phyloP scores from a whole-genome alignment of 306 rosid genomes.

The Styphnolobium japonicum region DNA sequence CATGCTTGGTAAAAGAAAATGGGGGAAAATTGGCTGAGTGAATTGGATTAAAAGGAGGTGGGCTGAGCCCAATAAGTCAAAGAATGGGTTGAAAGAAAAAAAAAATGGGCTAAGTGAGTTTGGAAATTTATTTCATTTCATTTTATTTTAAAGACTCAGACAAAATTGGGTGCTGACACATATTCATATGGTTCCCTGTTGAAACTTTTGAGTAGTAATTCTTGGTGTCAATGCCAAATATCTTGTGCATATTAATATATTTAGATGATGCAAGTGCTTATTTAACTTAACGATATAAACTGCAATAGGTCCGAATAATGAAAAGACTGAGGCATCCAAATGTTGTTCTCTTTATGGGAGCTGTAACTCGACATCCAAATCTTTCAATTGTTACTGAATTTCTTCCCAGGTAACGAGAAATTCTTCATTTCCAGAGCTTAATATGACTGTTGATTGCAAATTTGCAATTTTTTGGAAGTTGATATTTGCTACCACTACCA shows the following conservation, averaged over 20 bases:
- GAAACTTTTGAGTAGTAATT: neutral
- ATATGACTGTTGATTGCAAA: neutral
- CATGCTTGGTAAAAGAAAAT: no score
- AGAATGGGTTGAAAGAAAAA: no score
- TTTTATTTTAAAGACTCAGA: no score
- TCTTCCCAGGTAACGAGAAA: slow-evolving; percentile 83
- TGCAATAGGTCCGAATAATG: slow-evolving; percentile 84
- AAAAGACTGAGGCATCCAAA: slow-evolving; percentile 96
- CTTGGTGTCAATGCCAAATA: neutral
- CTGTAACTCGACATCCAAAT: slow-evolving; percentile 87
- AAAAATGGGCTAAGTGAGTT: no score
- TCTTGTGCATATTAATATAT: neutral
- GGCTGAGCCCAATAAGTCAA: no score
- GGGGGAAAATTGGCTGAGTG: no score
- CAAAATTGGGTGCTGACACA: no score
- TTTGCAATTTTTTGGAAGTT: slow-evolving; percentile 17
- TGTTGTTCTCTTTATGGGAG: slow-evolving; percentile 99
- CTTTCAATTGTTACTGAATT: slow-evolving; percentile 96
- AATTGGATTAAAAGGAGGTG: no score
- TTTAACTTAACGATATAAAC: slow-evolving; percentile 34
- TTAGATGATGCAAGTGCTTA: slow-evolving; percentile 21
- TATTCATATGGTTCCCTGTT: neutral
- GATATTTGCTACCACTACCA: slow-evolving; percentile 2
- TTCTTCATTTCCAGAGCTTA: slow-evolving; percentile 27
- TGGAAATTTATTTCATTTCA: no score